Base-by-base conservation (phyloP, 192 early-diverging fungal genomes). In the Entomortierella lignicola region DNA sequence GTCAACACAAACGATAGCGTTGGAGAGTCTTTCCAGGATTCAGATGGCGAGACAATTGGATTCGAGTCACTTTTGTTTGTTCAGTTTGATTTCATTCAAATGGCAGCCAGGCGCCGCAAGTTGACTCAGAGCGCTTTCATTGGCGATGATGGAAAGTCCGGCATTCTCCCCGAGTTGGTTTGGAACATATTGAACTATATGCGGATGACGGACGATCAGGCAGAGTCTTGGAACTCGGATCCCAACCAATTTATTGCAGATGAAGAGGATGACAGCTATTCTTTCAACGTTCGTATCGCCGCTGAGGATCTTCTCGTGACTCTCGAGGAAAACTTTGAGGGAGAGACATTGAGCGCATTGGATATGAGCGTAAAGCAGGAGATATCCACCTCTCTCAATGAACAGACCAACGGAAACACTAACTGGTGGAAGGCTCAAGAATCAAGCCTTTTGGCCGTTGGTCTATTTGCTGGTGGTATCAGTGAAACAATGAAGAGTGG, bases 171-270 rank as follows among this genome's bases (percentile, higher is more conserved):
- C 12, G 84, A 92, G 42, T 65, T 94, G 31, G 71, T 90, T 20
- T 84, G 82, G 67, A 84, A 85, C 15, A 75, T 87, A 15, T 68
- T 96, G 43, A 82, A 84, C 32, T 95, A 93, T 63, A 87, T 92
- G 81, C 94, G 95, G 66, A 95, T 98, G 71, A 95, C 94, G 2
- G 83, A 88, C 32, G 93, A 74, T 15, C 85, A 93, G 74, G 86
- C 83, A 2, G 92, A 93, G n/a, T 88, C 87, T 50, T 98, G 96
- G 96, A 81, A 84, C 7, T 81, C 86, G 34, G 95, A 98, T 71
- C 88, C 94, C 54, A 94, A 96, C 63, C 89, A 96, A 72, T 97
- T 91, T 71, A 91, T 98, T 32, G 93, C 93, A 23, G 96, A 98
- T 60, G 94, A 95, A 55, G 94, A 97, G 53, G 95, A 97, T 53